Evolutionary conservation across 345 rosid genomes (phyloP).

Genomic region (Viola odorata): DNA sequence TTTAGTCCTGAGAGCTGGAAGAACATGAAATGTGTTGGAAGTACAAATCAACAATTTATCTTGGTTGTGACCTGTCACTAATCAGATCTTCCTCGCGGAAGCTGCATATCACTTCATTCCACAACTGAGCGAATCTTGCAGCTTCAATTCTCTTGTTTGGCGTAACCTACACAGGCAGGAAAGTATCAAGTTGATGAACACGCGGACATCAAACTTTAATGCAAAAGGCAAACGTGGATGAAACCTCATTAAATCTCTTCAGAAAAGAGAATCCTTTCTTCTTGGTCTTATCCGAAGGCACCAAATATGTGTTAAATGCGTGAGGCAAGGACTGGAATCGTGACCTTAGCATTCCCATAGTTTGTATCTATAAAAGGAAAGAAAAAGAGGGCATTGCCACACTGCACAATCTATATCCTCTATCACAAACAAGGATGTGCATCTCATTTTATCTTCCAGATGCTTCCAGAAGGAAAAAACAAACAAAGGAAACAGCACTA

Average conservation of each 20-base stretch:
- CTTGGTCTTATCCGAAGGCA: conserved; percentile 69
- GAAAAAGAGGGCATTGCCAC: background rate
- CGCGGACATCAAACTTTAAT: too few species aligned
- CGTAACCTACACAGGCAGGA: conserved; percentile 49
- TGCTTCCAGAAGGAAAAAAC: too few species aligned
- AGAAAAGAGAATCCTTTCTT: conserved; percentile 86
- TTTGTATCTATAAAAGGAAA: conserved; percentile 53
- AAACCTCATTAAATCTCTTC: conserved; percentile 80
- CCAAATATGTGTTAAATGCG: conserved; percentile 81
- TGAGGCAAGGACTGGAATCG: conserved; percentile 92
- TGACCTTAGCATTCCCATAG: conserved; percentile 93
- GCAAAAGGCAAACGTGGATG: background rate
- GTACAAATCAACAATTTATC: conserved; percentile 8
- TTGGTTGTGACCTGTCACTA: conserved; percentile 61
- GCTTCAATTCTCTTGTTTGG: conserved; percentile 94
- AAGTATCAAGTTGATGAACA: background rate
- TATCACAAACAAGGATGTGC: background rate
- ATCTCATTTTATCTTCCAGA: background rate
- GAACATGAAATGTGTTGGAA: conserved; percentile 7
- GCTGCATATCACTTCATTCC: conserved; percentile 93
- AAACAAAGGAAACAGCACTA: too few species aligned
- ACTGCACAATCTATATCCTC: background rate
- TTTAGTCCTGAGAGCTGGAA: conserved; percentile 22
- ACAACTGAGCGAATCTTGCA: conserved; percentile 94
- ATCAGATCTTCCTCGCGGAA: conserved; percentile 99